phyloP scores from a whole-genome alignment of 148 eudicot species.

The Simmondsia chinensis region DNA sequence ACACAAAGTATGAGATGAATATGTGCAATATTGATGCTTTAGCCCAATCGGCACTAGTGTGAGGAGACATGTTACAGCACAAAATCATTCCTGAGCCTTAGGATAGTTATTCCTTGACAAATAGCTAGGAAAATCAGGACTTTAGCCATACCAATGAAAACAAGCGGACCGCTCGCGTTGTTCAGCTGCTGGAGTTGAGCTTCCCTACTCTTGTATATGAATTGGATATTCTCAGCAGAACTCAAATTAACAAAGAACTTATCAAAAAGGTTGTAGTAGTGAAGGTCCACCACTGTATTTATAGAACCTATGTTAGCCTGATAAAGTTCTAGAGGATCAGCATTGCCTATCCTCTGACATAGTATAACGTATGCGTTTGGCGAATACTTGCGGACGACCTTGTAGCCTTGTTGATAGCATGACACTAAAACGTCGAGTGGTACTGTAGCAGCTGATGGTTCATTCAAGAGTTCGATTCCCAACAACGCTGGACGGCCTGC shows the following conservation, averaged over 20 bases:
- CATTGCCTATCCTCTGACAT: constrained; percentile 74
- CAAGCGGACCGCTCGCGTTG: constrained; percentile 53
- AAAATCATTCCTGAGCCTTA: background rate
- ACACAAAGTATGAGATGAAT: too few relatives aligned
- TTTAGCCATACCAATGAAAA: constrained; percentile 45
- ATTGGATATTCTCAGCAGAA: constrained; percentile 45
- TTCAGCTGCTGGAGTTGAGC: constrained; percentile 50
- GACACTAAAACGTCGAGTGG: constrained; percentile 49
- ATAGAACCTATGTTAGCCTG: constrained; percentile 45
- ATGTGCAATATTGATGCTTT: too few relatives aligned
- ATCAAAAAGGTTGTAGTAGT: constrained; percentile 73
- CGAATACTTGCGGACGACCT: constrained; percentile 52
- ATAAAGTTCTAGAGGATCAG: constrained; percentile 72
- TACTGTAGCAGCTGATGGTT: constrained; percentile 55
- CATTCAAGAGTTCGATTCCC: constrained; percentile 73
- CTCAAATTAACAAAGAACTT: constrained; percentile 43
- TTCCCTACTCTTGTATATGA: constrained; percentile 50
- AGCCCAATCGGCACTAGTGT: too few relatives aligned
- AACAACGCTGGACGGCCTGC: constrained; percentile 62
- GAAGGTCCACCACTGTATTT: constrained; percentile 56
- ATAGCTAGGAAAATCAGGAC: background rate
- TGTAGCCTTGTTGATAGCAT: constrained; percentile 55
- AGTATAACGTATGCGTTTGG: constrained; percentile 53
- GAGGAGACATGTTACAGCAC: too few relatives aligned
- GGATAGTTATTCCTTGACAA: background rate